A percentile compares a stretch with the other conserved stretches of the same genome.
These are phyloP conservation scores for Pharnaceum exiguum DNA, from an alignment of 148 eudicot genomes.

Conservation along the genomic window DNA sequence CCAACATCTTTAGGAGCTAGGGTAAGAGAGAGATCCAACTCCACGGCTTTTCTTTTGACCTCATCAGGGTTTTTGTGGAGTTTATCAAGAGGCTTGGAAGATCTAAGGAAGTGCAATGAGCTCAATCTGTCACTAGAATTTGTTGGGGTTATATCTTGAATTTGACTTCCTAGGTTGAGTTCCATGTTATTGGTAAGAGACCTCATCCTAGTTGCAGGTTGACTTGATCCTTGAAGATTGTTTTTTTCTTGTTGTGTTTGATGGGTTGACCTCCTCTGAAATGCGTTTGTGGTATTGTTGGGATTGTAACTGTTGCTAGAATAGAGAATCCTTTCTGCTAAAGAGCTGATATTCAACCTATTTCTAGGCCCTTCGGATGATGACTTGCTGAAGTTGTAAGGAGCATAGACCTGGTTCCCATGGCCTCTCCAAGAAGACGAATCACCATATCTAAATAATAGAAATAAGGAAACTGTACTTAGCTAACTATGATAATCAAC, in stretches of 20 bases:
- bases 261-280: slow-evolving; percentile 24
- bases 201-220: neutral
- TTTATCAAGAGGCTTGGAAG: neutral
- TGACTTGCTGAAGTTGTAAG: slow-evolving; percentile 15
- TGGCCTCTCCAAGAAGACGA: slow-evolving; percentile 27
- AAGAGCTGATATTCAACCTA: neutral
- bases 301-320: neutral
- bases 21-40: slow-evolving; percentile 44
- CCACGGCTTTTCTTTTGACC: slow-evolving; percentile 37
- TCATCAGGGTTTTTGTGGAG: neutral
- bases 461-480: neutral
- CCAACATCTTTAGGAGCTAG: slow-evolving; percentile 16
- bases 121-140: slow-evolving; percentile 6
- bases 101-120: slow-evolving; percentile 9
- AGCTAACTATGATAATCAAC: neutral
- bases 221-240: neutral
- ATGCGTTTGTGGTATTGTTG: slow-evolving; percentile 2
- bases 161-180: slow-evolving; percentile 12
- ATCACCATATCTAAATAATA: slow-evolving; percentile 23
- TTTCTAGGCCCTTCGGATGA: slow-evolving; percentile 9
- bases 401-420: slow-evolving; percentile 13
- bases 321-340: slow-evolving; percentile 7
- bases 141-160: slow-evolving; percentile 1
- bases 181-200: neutral
- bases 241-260: slow-evolving; percentile 3